These are phyloP conservation scores for Plectosphaerella cucumerina DNA, from an alignment of 2,329 filamentous ascomycete species.

Conservation along the genomic window DNA sequence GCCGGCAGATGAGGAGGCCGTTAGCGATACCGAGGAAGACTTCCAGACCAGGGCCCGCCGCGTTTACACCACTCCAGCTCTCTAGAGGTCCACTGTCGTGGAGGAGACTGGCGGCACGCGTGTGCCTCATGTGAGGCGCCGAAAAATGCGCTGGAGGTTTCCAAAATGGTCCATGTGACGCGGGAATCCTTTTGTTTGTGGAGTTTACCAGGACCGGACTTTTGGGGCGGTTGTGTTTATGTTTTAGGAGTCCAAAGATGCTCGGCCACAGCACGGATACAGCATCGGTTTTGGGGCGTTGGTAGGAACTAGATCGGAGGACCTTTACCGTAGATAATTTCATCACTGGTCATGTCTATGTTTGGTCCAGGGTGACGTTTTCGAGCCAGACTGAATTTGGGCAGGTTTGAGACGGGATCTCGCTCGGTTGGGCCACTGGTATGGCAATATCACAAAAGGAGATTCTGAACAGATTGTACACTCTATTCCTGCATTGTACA, in stretches of 20 bases:
- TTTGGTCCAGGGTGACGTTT: no score
- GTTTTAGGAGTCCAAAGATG: not conserved
- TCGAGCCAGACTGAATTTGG: no score
- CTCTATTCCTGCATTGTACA: slow-evolving; percentile 11
- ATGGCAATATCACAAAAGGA: not conserved
- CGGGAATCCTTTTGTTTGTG: not conserved
- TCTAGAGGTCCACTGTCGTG: slow-evolving; percentile 1
- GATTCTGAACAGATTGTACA: not conserved
- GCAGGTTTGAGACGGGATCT: no score
- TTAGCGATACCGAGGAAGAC: slow-evolving; percentile 1
- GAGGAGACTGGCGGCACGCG: not conserved
- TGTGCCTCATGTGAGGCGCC: not conserved
- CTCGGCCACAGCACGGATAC: not conserved
- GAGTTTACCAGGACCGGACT: slow-evolving; percentile 2
- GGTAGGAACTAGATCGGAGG: not conserved
- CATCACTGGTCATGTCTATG: not conserved
- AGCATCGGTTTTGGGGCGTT: not conserved
- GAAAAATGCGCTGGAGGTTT: not conserved
- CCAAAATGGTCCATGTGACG: slow-evolving; percentile 1
- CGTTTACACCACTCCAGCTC: slow-evolving; percentile 9
- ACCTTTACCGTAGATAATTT: not conserved
- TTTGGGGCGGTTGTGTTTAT: not conserved
- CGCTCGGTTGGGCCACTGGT: not conserved
- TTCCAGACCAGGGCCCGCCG: slow-evolving; percentile 2
- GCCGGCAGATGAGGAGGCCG: slow-evolving; percentile 8